Evolutionary conservation across 164 flowering plant genomes (phyloP).

Genomic region (Paratinospora sagittata): DNA sequence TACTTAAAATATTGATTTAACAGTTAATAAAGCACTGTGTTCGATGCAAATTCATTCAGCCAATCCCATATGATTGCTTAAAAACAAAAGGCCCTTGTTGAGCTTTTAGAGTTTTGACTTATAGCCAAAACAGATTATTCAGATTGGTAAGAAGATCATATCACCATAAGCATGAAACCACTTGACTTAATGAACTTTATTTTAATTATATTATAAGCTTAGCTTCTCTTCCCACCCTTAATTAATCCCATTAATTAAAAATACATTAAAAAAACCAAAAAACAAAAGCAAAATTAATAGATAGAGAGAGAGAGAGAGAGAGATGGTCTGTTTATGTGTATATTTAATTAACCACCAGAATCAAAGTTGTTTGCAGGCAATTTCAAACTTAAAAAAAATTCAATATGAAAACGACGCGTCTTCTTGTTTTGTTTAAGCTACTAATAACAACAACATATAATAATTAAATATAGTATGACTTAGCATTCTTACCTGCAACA

Average conservation of each 20-base stretch:
- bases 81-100: too few relatives aligned
- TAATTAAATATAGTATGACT: neutral
- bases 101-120: too few relatives aligned
- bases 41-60: too few relatives aligned
- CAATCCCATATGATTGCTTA: too few relatives aligned
- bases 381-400: neutral
- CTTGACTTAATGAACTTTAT: too few relatives aligned
- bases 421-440: conserved; percentile 1
- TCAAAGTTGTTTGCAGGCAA: neutral
- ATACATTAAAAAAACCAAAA: neutral
- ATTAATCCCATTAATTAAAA: neutral
- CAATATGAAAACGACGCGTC: conserved; percentile 1
- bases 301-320: neutral
- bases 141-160: too few relatives aligned
- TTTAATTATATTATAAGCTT: neutral
- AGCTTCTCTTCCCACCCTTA: neutral
- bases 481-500: conserved; percentile 7
- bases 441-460: too few relatives aligned
- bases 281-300: too few relatives aligned
- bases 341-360: neutral
- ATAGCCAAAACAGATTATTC: too few relatives aligned
- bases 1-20: too few relatives aligned
- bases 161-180: too few relatives aligned
- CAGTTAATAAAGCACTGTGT: too few relatives aligned
- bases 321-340: neutral